Evolutionary conservation across 345 rosid genomes (phyloP).

Genomic region (Balakata baccata): DNA sequence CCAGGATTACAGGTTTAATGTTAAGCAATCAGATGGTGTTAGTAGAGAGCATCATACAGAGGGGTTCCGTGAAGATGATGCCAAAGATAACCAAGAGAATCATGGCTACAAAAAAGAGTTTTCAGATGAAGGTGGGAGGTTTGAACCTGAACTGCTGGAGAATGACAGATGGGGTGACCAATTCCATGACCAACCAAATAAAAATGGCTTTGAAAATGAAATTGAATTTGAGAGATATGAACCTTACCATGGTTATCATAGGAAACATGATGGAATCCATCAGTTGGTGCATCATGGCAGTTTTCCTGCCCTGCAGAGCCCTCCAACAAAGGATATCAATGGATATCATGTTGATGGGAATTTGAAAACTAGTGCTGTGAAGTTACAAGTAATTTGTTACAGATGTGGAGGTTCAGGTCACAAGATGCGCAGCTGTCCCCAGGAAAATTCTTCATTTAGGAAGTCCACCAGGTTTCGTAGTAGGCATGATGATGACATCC

Average conservation of each 20-base stretch:
- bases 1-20: constrained; percentile 15
- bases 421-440: constrained; percentile 36
- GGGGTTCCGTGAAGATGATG: constrained; percentile 3
- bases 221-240: constrained; percentile 34
- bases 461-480: constrained; percentile 17
- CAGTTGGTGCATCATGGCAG: constrained; percentile 18
- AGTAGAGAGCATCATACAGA: constrained; percentile 20
- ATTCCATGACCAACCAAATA: constrained; percentile 23
- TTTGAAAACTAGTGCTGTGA: constrained; percentile 22
- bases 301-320: constrained; percentile 19
- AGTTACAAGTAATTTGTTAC: constrained; percentile 29
- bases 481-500: constrained; percentile 15
- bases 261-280: constrained; percentile 20
- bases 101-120: constrained; percentile 26
- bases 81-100: constrained; percentile 20
- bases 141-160: constrained; percentile 21
- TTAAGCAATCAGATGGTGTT: constrained; percentile 18
- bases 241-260: constrained; percentile 13
- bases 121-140: constrained; percentile 22
- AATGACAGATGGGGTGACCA: constrained; percentile 42
- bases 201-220: constrained; percentile 19
- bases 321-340: constrained; percentile 17
- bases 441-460: constrained; percentile 19
- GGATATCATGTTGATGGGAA: constrained; percentile 13
- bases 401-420: constrained; percentile 38